A percentile compares a stretch with the other conserved stretches of the same genome.
Conservation (phyloP, 176 grass and related monocot genomes). For the Pharus latifolius region DNA sequence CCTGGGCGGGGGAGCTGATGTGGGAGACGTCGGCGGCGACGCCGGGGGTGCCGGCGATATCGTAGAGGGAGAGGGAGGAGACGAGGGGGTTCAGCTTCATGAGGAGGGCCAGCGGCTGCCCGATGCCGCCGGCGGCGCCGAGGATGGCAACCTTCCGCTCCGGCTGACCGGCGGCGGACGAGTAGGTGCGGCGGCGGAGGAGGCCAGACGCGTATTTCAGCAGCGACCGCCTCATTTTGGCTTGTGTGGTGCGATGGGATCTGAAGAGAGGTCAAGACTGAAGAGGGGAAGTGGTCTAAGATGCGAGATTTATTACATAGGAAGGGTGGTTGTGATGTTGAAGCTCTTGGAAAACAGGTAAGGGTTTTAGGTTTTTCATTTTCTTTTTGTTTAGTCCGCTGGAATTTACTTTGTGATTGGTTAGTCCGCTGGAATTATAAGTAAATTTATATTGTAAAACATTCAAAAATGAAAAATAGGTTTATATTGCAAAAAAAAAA, state of each 20-base stretch:
- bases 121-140: slow-evolving; percentile 35
- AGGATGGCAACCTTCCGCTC: slow-evolving; percentile 39
- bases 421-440: too few relatives aligned
- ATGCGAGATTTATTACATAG: background rate
- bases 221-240: slow-evolving; percentile 19
- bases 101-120: slow-evolving; percentile 35
- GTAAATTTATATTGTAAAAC: too few relatives aligned
- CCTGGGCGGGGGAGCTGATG: slow-evolving; percentile 33
- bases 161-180: background rate
- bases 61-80: slow-evolving; percentile 43
- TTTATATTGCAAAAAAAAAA: too few relatives aligned
- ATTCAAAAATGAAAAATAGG: too few relatives aligned
- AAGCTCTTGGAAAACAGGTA: too few relatives aligned
- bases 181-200: slow-evolving; percentile 16
- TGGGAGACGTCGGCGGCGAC: slow-evolving; percentile 49
- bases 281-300: background rate
- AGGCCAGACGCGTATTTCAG: slow-evolving; percentile 5
- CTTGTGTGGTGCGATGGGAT: background rate
- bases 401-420: too few relatives aligned
- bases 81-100: slow-evolving; percentile 53
- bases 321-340: background rate
- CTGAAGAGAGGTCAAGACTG: background rate
- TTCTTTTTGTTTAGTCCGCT: too few relatives aligned
- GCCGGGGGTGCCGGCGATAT: slow-evolving; percentile 42
- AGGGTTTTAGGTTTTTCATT: too few relatives aligned